Evolutionary conservation across 1,284 basidiomycete species (phyloP).

Genomic region (Papiliotrema flavescens): DNA sequence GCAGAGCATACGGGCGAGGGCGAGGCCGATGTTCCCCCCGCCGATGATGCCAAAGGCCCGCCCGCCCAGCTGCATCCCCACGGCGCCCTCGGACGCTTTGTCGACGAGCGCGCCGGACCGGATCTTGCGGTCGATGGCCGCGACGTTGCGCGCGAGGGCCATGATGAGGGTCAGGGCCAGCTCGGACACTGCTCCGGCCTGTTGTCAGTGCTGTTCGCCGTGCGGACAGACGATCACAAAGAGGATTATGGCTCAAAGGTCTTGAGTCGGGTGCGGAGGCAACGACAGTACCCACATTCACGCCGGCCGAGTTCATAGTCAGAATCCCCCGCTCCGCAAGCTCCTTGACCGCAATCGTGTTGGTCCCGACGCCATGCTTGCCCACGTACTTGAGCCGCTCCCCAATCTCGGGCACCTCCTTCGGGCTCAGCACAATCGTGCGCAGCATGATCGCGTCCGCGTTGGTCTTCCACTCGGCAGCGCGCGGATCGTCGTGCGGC

Average conservation of each 20-base stretch:
- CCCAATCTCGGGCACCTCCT: background rate
- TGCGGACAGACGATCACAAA: too few species aligned
- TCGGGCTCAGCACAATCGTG: background rate
- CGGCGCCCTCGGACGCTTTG: background rate
- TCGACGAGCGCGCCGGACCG: background rate
- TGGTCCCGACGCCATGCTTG: background rate
- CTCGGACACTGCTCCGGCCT: constrained; percentile 5
- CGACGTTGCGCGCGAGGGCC: background rate
- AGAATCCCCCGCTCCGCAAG: background rate
- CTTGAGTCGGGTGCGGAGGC: too few species aligned
- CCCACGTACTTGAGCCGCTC: background rate
- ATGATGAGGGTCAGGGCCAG: background rate
- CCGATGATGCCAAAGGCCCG: constrained; percentile 1
- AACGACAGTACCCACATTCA: background rate
- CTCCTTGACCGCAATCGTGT: background rate
- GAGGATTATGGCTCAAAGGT: too few species aligned
- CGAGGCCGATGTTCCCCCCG: constrained; percentile 4
- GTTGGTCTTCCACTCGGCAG: background rate
- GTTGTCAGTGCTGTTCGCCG: too few species aligned
- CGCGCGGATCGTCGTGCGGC: background rate
- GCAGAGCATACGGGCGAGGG: constrained; percentile 2
- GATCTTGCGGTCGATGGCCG: constrained; percentile 2
- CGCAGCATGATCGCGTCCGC: background rate
- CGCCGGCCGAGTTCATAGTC: background rate
- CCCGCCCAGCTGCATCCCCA: background rate